phyloP scores from a whole-genome alignment of 75 land plant genomes.

The Larix kaempferi region DNA sequence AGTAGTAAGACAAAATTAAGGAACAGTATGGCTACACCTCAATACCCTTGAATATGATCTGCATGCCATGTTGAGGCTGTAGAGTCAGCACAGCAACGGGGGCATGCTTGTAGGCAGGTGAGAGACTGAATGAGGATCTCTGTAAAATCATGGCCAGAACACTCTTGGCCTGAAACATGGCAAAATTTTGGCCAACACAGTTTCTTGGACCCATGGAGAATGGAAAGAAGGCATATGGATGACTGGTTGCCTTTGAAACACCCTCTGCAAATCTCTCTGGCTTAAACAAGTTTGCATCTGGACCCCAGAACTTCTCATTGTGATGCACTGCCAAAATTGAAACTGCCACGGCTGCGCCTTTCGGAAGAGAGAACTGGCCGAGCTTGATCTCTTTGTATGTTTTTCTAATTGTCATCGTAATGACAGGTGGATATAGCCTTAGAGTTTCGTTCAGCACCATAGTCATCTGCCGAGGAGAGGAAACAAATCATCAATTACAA shows the following conservation, averaged over 20 bases:
- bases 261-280: slow-evolving; percentile 79
- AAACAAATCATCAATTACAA: no score
- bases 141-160: slow-evolving; percentile 50
- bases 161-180: slow-evolving; percentile 38
- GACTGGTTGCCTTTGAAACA: slow-evolving; percentile 29
- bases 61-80: background rate
- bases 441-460: slow-evolving; percentile 50
- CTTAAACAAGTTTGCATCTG: slow-evolving; percentile 33
- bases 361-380: slow-evolving; percentile 16
- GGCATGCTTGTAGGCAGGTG: slow-evolving; percentile 12
- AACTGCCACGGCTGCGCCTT: slow-evolving; percentile 16
- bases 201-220: slow-evolving; percentile 61
- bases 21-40: no score
- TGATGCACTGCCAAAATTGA: slow-evolving; percentile 30
- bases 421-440: slow-evolving; percentile 44
- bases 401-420: slow-evolving; percentile 1
- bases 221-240: slow-evolving; percentile 40
- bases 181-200: slow-evolving; percentile 57
- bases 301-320: slow-evolving; percentile 29
- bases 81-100: background rate
- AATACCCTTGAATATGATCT: no score
- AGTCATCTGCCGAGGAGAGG: slow-evolving; percentile 19
- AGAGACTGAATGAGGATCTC: slow-evolving; percentile 46
- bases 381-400: slow-evolving; percentile 18
- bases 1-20: no score